Conservation (phyloP, 2,329 filamentous ascomycete genomes). For the Xylariaceae sp. region DNA sequence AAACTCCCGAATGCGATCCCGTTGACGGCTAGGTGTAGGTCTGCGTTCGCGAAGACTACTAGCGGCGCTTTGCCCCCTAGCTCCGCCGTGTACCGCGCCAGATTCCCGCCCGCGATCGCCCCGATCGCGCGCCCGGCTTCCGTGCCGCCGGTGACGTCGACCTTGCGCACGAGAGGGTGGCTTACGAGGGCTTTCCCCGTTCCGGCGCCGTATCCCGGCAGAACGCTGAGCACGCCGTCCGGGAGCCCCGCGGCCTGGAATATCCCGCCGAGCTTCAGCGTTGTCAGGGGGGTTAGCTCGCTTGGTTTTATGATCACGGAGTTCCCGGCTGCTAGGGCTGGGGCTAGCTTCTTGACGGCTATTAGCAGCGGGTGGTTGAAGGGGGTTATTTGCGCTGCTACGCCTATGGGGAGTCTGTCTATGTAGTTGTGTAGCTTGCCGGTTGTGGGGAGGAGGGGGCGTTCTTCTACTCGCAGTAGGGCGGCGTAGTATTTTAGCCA, state of each 20-base stretch:
- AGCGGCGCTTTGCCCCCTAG: constrained; percentile 68
- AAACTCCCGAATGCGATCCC: constrained; percentile 61
- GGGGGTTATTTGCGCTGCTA: constrained; percentile 54
- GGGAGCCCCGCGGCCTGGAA: constrained; percentile 66
- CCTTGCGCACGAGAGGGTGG: constrained; percentile 55
- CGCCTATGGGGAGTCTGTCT: constrained; percentile 53
- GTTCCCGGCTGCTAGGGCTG: constrained; percentile 57
- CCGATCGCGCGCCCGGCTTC: constrained; percentile 65
- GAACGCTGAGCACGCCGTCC: constrained; percentile 62
- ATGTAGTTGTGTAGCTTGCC: constrained; percentile 57
- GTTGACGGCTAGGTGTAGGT: constrained; percentile 63
- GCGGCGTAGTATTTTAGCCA: constrained; percentile 72
- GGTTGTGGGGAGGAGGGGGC: constrained; percentile 59
- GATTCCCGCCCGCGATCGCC: constrained; percentile 59
- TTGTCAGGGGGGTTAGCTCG: constrained; percentile 59
- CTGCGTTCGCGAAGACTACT: constrained; percentile 61
- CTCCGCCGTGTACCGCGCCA: constrained; percentile 67
- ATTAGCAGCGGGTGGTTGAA: constrained; percentile 58
- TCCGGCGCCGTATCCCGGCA: constrained; percentile 50
- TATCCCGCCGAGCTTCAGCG: constrained; percentile 56
- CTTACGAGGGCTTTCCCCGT: constrained; percentile 53
- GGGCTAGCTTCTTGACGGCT: constrained; percentile 57
- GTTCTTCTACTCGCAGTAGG: constrained; percentile 62
- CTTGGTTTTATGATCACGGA: constrained; percentile 58
- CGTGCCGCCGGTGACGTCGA: constrained; percentile 74